Percentiles rank a stretch among this genome's conserved stretches.
Evolutionary conservation across 2,329 filamentous ascomycete species (phyloP).

Genomic region (Verticillium isaacii): DNA sequence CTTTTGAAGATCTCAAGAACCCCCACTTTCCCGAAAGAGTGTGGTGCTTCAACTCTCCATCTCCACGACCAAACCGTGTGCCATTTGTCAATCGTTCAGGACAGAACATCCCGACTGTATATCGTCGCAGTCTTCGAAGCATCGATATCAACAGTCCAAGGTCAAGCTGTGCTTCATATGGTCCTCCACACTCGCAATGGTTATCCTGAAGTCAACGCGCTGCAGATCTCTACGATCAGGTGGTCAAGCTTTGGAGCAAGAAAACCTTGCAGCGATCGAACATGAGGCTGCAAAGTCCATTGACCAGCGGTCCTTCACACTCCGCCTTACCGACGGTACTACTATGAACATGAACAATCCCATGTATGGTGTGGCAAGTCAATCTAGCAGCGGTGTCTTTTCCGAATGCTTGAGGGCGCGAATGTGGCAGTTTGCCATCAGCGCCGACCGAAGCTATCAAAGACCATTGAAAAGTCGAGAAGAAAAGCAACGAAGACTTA

Average conservation of each 20-base stretch:
- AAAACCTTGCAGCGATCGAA: not conserved
- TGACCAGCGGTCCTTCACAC: not conserved
- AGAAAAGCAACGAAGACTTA: too few relatives aligned
- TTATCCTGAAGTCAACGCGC: not conserved
- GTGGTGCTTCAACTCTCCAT: too few relatives aligned
- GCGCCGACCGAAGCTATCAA: not conserved
- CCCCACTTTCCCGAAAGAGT: too few relatives aligned
- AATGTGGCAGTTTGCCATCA: not conserved
- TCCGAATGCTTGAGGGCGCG: not conserved
- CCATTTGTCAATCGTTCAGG: too few relatives aligned
- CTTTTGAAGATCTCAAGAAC: too few relatives aligned
- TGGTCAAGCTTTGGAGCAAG: not conserved
- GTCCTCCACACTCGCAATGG: not conserved
- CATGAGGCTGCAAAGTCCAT: not conserved
- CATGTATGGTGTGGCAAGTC: not conserved
- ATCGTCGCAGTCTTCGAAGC: too few relatives aligned
- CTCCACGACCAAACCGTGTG: too few relatives aligned
- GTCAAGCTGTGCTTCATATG: not conserved
- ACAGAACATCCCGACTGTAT: too few relatives aligned
- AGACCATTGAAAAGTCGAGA: not conserved
- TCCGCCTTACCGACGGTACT: not conserved
- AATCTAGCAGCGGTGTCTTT: not conserved
- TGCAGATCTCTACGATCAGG: not conserved
- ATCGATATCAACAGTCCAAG: too few relatives aligned
- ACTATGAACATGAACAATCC: not conserved